Evolutionary conservation across 1,139 yeast species (phyloP).

Genomic region (Yamadazyma diospyri): DNA sequence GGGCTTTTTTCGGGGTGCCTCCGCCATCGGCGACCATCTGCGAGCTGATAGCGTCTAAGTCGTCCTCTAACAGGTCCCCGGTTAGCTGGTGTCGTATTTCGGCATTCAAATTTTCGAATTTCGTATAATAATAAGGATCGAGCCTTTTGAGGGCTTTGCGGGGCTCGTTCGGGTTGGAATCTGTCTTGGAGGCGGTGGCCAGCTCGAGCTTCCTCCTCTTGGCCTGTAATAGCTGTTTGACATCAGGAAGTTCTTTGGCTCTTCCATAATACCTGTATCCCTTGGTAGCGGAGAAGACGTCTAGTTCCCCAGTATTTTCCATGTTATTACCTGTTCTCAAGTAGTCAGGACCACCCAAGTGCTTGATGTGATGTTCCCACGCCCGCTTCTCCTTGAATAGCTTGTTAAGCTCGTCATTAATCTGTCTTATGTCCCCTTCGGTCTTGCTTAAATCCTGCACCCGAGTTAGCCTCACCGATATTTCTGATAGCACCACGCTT

Average conservation of each 20-base stretch:
- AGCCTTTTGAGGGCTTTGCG: slow-evolving; percentile 10
- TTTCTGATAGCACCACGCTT: slow-evolving; percentile 59
- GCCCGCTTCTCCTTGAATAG: slow-evolving; percentile 63
- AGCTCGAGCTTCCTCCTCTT: slow-evolving; percentile 12
- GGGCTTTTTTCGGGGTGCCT: neutral
- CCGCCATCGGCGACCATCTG: neutral
- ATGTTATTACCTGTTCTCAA: slow-evolving; percentile 25
- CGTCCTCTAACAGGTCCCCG: no score
- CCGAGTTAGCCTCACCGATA: slow-evolving; percentile 55
- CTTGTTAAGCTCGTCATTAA: slow-evolving; percentile 73
- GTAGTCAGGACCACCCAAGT: slow-evolving; percentile 70
- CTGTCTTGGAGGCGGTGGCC: slow-evolving; percentile 10
- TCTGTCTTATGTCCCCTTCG: slow-evolving; percentile 62
- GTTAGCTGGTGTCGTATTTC: no score
- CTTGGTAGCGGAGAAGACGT: slow-evolving; percentile 25
- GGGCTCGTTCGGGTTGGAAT: slow-evolving; percentile 7
- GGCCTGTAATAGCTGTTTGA: slow-evolving; percentile 47
- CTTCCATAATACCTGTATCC: slow-evolving; percentile 80
- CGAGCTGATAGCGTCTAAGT: neutral
- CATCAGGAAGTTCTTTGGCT: slow-evolving; percentile 79
- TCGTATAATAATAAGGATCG: slow-evolving; percentile 30
- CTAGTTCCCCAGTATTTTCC: slow-evolving; percentile 22
- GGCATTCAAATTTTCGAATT: neutral
- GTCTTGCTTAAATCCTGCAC: slow-evolving; percentile 62
- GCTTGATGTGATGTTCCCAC: slow-evolving; percentile 75